phyloP scores from a whole-genome alignment of 2,329 filamentous ascomycete species.

The Podosphaera xanthii region DNA sequence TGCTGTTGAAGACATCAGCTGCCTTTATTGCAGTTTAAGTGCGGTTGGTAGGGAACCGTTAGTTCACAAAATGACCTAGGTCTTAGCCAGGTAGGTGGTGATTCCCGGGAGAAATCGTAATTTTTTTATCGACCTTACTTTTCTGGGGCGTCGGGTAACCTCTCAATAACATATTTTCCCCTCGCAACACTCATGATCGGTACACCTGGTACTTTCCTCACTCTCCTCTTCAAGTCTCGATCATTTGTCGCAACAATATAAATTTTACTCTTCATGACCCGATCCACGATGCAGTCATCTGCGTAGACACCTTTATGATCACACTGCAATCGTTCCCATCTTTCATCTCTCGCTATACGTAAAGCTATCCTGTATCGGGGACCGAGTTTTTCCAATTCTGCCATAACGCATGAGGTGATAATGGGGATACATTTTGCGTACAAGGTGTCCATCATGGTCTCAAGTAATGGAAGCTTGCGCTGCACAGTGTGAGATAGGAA shows the following conservation, averaged over 20 bases:
- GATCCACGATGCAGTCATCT: conserved; percentile 64
- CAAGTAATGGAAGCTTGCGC: conserved; percentile 68
- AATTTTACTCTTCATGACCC: conserved; percentile 48
- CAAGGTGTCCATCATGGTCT: conserved; percentile 81
- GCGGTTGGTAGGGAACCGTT: too few species aligned
- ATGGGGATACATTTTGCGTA: conserved; percentile 80
- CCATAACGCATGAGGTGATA: conserved; percentile 65
- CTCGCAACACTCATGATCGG: conserved; percentile 56
- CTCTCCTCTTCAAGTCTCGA: conserved; percentile 56
- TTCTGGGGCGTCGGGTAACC: conserved; percentile 64
- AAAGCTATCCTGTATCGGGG: conserved; percentile 72
- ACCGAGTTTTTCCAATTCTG: conserved; percentile 73
- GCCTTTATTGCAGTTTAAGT: too few species aligned
- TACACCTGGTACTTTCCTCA: conserved; percentile 62
- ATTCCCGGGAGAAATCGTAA: too few species aligned
- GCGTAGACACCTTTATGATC: conserved; percentile 78
- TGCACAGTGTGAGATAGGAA: conserved; percentile 81
- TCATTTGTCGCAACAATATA: conserved; percentile 62
- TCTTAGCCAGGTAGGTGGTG: too few species aligned
- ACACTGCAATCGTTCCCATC: conserved; percentile 69
- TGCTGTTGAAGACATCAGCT: too few species aligned
- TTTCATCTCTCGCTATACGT: conserved; percentile 67
- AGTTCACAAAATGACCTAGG: too few species aligned
- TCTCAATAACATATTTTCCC: conserved; percentile 87
- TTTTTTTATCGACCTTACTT: conserved; percentile 7